phyloP scores from a whole-genome alignment of 1,284 basidiomycete species.

The Tilletia indica region DNA sequence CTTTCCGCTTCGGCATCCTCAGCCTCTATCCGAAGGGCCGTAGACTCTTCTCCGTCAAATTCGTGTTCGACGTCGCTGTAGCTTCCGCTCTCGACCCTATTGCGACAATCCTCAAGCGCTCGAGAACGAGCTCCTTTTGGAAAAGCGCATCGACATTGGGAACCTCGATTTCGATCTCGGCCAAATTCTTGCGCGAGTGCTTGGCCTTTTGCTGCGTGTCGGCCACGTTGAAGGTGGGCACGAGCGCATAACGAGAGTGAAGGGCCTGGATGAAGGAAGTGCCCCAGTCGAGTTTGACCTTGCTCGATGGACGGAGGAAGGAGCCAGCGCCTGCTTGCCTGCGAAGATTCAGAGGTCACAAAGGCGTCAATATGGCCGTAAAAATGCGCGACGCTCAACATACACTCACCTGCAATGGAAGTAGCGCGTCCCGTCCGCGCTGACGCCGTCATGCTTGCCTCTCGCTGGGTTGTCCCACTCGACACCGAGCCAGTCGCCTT shows the following conservation, averaged over 20 bases:
- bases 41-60: neutral
- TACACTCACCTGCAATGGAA: constrained; percentile 71
- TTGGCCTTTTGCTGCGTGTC: constrained; percentile 62
- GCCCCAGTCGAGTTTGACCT: constrained; percentile 61
- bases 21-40: constrained; percentile 15
- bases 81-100: constrained; percentile 58
- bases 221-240: neutral
- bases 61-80: neutral
- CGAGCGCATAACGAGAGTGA: constrained; percentile 41
- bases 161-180: constrained; percentile 76
- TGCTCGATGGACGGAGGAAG: constrained; percentile 39
- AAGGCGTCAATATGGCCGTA: neutral
- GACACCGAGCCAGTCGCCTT: constrained; percentile 80
- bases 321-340: constrained; percentile 34
- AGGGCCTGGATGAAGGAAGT: constrained; percentile 74
- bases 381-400: neutral
- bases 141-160: constrained; percentile 77
- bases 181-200: constrained; percentile 36
- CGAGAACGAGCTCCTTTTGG: constrained; percentile 68
- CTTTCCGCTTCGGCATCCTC: constrained; percentile 49
- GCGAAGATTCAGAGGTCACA: neutral
- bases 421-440: constrained; percentile 72
- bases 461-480: constrained; percentile 86
- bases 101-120: constrained; percentile 72
- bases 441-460: constrained; percentile 79